Evolutionary conservation across 2,329 filamentous ascomycete genomes (phyloP).

Genomic region (Aspergillus phoenicis): DNA sequence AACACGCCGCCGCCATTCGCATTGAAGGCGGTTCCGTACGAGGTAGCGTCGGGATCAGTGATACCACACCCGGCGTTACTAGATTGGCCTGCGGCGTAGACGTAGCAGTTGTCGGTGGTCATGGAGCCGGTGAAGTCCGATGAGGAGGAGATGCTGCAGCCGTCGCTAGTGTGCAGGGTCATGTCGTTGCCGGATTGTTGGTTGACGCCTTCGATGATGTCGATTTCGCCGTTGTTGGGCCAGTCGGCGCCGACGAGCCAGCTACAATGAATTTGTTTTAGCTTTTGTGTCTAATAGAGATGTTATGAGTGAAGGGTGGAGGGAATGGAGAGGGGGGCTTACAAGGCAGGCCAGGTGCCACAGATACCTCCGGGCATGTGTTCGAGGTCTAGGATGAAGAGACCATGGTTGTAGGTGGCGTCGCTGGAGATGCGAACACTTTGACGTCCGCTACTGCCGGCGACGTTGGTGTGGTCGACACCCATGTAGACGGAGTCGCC

Average conservation of each 20-base stretch:
- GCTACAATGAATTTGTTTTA: slow-evolving; percentile 24
- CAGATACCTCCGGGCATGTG: slow-evolving; percentile 74
- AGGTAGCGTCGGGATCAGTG: slow-evolving; percentile 50
- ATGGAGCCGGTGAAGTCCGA: slow-evolving; percentile 50
- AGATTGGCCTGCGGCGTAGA: slow-evolving; percentile 46
- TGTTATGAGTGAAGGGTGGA: background rate
- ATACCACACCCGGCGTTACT: slow-evolving; percentile 63
- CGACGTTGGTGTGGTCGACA: slow-evolving; percentile 63
- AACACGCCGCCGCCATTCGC: slow-evolving; percentile 68
- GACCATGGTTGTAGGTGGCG: slow-evolving; percentile 63
- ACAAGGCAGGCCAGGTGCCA: slow-evolving; percentile 73
- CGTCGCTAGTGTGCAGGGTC: slow-evolving; percentile 67
- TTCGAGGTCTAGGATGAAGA: slow-evolving; percentile 70
- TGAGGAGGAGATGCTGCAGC: slow-evolving; percentile 59
- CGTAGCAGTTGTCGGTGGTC: slow-evolving; percentile 61
- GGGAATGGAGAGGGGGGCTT: slow-evolving; percentile 24
- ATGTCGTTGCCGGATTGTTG: slow-evolving; percentile 60
- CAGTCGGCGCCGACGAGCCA: slow-evolving; percentile 67
- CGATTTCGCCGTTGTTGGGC: slow-evolving; percentile 73
- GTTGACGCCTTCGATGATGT: slow-evolving; percentile 80
- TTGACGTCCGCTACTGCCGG: slow-evolving; percentile 61
- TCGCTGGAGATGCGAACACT: slow-evolving; percentile 73
- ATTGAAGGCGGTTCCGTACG: slow-evolving; percentile 74
- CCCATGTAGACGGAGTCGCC: slow-evolving; percentile 67
- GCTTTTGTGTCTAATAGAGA: too few species aligned